phyloP scores from a whole-genome alignment of 1,139 yeast genomes.

The Diutina siamensis region DNA sequence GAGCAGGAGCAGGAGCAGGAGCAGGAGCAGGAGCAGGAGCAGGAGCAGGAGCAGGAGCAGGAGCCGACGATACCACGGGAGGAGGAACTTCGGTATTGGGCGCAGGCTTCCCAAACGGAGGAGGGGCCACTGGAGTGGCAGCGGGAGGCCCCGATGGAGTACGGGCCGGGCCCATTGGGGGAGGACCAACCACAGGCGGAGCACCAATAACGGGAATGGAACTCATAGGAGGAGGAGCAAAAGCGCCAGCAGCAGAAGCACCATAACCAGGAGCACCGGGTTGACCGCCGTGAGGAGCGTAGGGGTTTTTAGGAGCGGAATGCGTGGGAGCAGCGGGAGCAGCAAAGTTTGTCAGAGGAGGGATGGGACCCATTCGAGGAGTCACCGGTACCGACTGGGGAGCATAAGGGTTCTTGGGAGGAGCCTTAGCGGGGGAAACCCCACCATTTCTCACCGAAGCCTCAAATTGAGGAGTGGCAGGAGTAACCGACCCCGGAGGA shows the following conservation, averaged over 20 bases:
- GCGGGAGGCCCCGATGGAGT: slow-evolving; percentile 13
- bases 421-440: neutral
- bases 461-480: neutral
- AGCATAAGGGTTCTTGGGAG: slow-evolving; percentile 5
- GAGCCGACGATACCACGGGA: slow-evolving; percentile 3
- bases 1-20: too few relatives aligned
- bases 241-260: slow-evolving; percentile 2
- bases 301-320: neutral
- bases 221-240: slow-evolving; percentile 5
- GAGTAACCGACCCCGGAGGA: slow-evolving; percentile 4
- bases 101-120: too few relatives aligned
- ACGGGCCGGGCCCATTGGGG: slow-evolving; percentile 12
- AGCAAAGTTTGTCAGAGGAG: slow-evolving; percentile 7
- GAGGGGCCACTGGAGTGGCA: neutral
- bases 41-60: too few relatives aligned
- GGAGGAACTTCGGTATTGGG: too few relatives aligned
- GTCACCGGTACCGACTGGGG: neutral
- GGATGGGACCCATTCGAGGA: slow-evolving; percentile 1
- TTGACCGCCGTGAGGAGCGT: neutral
- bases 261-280: neutral
- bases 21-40: too few relatives aligned
- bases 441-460: neutral
- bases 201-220: slow-evolving; percentile 7
- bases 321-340: slow-evolving; percentile 9
- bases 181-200: slow-evolving; percentile 12